A percentile compares a stretch with the other conserved stretches of the same genome.
phyloP scores from a whole-genome alignment of 1,284 basidiomycete genomes.

The Xerocomus amazonicus region DNA sequence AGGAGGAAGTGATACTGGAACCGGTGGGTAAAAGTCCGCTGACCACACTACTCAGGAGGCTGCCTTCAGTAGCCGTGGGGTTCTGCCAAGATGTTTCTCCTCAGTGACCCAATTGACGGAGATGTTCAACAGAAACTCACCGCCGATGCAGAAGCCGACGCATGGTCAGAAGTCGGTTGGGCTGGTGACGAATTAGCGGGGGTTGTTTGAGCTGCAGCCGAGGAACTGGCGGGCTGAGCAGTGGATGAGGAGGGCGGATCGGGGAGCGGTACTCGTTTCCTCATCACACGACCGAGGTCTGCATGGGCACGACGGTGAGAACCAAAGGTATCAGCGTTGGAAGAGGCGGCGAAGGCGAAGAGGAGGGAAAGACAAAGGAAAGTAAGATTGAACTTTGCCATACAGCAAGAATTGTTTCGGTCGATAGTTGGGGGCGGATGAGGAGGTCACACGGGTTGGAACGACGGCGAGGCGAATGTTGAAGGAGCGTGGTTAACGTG shows the following conservation, averaged over 20 bases:
- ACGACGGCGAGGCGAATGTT: not conserved
- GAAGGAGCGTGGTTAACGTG: conserved; percentile 17
- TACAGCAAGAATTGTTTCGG: conserved; percentile 5
- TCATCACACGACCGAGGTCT: conserved; percentile 61
- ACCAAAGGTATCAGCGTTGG: conserved; percentile 45
- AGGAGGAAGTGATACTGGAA: conserved; percentile 18
- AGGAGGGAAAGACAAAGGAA: conserved; percentile 56
- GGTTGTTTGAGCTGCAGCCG: conserved; percentile 13
- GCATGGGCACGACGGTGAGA: conserved; percentile 51
- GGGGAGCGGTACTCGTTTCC: conserved; percentile 48
- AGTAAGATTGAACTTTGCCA: conserved; percentile 48
- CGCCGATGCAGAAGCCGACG: conserved; percentile 15
- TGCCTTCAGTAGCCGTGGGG: conserved; percentile 4
- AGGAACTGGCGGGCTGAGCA: conserved; percentile 13
- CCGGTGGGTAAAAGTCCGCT: conserved; percentile 14
- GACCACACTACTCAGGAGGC: conserved; percentile 7
- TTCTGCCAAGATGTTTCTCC: conserved; percentile 10
- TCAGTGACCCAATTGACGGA: conserved; percentile 6
- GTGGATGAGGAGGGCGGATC: not conserved
- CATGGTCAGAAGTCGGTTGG: conserved; percentile 9
- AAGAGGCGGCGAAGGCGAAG: conserved; percentile 42
- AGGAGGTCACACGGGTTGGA: not conserved
- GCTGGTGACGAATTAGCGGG: conserved; percentile 13
- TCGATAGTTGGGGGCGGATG: not conserved
- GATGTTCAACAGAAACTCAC: conserved; percentile 16